These are phyloP conservation scores for Xylaria longipes DNA, from an alignment of 495 filamentous ascomycete genomes.

Conservation along the genomic window DNA sequence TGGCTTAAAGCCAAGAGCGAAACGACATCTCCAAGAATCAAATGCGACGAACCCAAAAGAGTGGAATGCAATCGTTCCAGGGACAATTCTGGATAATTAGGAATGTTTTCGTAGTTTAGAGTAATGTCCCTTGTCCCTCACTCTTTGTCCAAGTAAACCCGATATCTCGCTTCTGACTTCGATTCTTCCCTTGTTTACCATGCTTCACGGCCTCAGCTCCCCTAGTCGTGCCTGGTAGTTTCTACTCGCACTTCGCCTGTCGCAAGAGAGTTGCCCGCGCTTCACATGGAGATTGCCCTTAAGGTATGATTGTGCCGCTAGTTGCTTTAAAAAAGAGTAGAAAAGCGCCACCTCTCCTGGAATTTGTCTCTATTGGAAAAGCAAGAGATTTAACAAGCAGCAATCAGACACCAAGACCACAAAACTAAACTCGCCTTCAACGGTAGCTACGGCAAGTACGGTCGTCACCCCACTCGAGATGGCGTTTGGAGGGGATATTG, in stretches of 20 bases:
- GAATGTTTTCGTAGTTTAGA: conserved; percentile 16
- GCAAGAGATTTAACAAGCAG: conserved; percentile 2
- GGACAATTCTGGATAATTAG: not conserved
- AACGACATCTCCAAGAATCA: not conserved
- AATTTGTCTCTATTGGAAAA: not conserved
- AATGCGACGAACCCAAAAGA: conserved; percentile 7
- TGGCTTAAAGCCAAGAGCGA: not conserved
- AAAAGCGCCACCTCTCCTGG: not conserved
- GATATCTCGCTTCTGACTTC: conserved; percentile 21
- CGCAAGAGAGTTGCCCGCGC: not conserved
- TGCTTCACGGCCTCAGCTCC: conserved; percentile 16
- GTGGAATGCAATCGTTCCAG: conserved; percentile 11
- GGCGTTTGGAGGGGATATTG: conserved; percentile 7
- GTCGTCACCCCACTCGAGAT: not conserved
- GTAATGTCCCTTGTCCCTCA: conserved; percentile 4
- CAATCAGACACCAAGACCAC: not conserved
- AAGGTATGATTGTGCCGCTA: conserved; percentile 18
- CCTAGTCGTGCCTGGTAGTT: not conserved
- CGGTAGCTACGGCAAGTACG: not conserved
- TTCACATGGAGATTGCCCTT: not conserved
- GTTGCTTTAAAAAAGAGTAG: conserved; percentile 10
- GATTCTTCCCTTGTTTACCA: conserved; percentile 10
- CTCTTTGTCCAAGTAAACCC: conserved; percentile 19
- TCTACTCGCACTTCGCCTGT: not conserved
- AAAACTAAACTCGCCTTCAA: not conserved